A percentile compares a stretch with the other conserved stretches of the same genome.
These are phyloP conservation scores for Boletus vinaceobasis DNA, from an alignment of 768 basidiomycete species.

Conservation along the genomic window DNA sequence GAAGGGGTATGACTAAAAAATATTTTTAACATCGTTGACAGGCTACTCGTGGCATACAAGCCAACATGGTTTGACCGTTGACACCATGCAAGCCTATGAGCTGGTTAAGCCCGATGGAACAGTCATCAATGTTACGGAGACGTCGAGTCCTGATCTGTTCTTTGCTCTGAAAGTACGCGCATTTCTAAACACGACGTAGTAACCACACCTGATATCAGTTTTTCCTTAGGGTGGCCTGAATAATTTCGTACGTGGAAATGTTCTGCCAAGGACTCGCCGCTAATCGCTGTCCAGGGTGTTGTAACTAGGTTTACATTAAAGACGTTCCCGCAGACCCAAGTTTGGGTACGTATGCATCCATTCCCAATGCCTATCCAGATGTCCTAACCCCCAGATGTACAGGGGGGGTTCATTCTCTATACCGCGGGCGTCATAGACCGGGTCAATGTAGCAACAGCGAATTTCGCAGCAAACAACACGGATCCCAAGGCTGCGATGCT, in stretches of 20 bases:
- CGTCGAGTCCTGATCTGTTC: slow-evolving; percentile 38
- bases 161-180: slow-evolving; percentile 40
- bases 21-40: background rate
- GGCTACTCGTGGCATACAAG: slow-evolving; percentile 49
- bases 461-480: slow-evolving; percentile 15
- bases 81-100: slow-evolving; percentile 53
- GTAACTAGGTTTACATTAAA: slow-evolving; percentile 57
- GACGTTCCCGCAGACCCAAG: slow-evolving; percentile 49
- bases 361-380: background rate
- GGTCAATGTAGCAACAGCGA: slow-evolving; percentile 17
- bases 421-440: slow-evolving; percentile 4
- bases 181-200: background rate
- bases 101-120: slow-evolving; percentile 48
- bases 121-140: slow-evolving; percentile 31
- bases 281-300: slow-evolving; percentile 40
- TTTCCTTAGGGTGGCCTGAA: slow-evolving; percentile 53
- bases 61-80: slow-evolving; percentile 55
- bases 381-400: background rate
- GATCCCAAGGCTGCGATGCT: slow-evolving; percentile 37
- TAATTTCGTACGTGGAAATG: slow-evolving; percentile 43
- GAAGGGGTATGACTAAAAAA: background rate
- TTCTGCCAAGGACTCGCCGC: background rate
- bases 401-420: slow-evolving; percentile 51
- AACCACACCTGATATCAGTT: background rate
- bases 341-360: slow-evolving; percentile 50